Base-by-base conservation (phyloP, 225 moss, liverwort and hornwort species). In the Climacium dendroides region DNA sequence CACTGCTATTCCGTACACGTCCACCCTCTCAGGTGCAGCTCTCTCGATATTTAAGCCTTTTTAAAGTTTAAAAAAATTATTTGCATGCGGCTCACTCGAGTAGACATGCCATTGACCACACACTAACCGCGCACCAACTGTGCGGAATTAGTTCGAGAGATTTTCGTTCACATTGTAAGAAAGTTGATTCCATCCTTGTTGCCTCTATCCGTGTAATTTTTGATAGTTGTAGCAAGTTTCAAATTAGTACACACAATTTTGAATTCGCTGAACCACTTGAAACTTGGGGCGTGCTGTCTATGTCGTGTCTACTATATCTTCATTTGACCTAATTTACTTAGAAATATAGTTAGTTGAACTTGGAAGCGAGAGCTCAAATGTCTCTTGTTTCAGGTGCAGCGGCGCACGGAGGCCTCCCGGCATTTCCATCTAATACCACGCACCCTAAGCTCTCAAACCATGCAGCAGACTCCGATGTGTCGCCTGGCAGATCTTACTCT, bases 1-100 rank as follows among this genome's bases (percentile, higher is more conserved):
- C 55, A 90, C 91, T 30, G 99, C 99, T 37, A 93, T 93, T 28
- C 93, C 95, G 34, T 95, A 95, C 73, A 97, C 96, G 39, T 97
- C 99, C 48, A 94, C 95, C 16, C 95, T 99, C 32, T 95, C 96
- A 82, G 92, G 93, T 89, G 85, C 87, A 87, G 63, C 54, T 83
- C 57, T 67, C 79, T 59, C 63, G 32, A 55, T 50, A 32, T 52
- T n/a, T 23, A 25, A 72, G 29, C 9, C 64, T 52, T 55, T 65
- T 47, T 22, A 62, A 41, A 43, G 28, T 66, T 60, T 81, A n/a
- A n/a, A n/a, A n/a, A n/a, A n/a, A n/a, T n/a, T n/a, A n/a, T 62
- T 90, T 81, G 72, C 78, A 54, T 87, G 57, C 43, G 28, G 52
- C 64, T 72, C 50, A 57, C 78, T 81, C 32, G 39, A 20, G 47